Conservation (phyloP, 1,284 basidiomycete species). For the Ceratobasidium papillatum region DNA sequence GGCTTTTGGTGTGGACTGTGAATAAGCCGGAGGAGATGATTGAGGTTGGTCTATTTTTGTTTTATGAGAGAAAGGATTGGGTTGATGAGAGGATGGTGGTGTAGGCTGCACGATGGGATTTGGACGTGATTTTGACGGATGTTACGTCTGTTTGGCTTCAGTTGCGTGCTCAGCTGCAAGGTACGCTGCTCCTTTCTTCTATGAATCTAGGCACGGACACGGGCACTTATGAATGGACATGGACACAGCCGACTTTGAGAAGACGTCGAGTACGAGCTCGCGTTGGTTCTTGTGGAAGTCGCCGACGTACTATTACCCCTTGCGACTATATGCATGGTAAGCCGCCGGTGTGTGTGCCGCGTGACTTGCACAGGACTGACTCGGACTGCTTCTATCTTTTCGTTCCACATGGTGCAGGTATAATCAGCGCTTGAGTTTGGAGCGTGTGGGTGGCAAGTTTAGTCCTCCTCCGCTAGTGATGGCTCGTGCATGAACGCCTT, state of each 20-base stretch:
- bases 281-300: slow-evolving; percentile 81
- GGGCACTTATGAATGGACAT: not conserved
- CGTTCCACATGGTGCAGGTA: slow-evolving; percentile 23
- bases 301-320: slow-evolving; percentile 66
- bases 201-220: slow-evolving; percentile 2
- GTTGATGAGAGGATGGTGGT: slow-evolving; percentile 25
- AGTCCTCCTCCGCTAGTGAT: slow-evolving; percentile 15
- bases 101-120: slow-evolving; percentile 89
- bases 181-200: slow-evolving; percentile 55
- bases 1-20: slow-evolving; percentile 95
- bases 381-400: slow-evolving; percentile 14
- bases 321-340: slow-evolving; percentile 51
- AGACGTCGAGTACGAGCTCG: slow-evolving; percentile 34
- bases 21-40: slow-evolving; percentile 94
- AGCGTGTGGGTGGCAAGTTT: slow-evolving; percentile 39
- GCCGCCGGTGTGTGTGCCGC: not conserved
- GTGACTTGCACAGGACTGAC: slow-evolving; percentile 19
- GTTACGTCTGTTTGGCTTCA: slow-evolving; percentile 79
- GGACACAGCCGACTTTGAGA: slow-evolving; percentile 35
- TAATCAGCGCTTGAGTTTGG: slow-evolving; percentile 27
- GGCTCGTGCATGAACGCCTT: not conserved
- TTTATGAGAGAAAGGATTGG: slow-evolving; percentile 35
- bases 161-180: slow-evolving; percentile 69
- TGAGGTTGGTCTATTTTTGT: slow-evolving; percentile 64
- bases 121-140: slow-evolving; percentile 91